Conservation (phyloP, 202 grass and related monocot genomes). For the Carex sylvatica region DNA sequence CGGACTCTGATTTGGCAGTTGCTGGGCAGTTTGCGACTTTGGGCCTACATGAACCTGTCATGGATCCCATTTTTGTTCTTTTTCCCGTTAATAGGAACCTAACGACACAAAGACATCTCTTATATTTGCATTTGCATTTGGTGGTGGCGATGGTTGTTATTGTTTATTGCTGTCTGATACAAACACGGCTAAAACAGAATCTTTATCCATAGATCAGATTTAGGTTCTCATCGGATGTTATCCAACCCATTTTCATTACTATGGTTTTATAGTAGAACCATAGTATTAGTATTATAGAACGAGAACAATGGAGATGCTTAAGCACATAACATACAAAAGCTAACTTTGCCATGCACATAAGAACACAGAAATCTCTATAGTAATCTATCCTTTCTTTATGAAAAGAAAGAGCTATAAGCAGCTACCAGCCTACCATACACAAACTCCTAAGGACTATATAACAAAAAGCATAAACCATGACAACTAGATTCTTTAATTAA, state of each 20-base stretch:
- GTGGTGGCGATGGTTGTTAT: too few relatives aligned
- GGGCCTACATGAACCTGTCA: background rate
- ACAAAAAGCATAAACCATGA: background rate
- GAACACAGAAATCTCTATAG: background rate
- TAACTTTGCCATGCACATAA: background rate
- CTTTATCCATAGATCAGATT: background rate
- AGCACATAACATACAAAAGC: background rate
- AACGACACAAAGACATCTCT: background rate
- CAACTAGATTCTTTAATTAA: slow-evolving; percentile 2
- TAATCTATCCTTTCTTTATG: background rate
- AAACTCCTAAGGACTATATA: background rate
- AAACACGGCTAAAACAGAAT: background rate
- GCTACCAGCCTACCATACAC: background rate
- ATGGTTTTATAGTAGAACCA: too few relatives aligned
- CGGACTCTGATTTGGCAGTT: background rate
- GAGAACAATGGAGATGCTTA: background rate
- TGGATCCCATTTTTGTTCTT: background rate
- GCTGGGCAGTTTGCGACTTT: background rate
- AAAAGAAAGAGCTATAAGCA: background rate
- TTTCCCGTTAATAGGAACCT: background rate
- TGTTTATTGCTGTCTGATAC: too few relatives aligned
- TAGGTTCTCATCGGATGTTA: background rate
- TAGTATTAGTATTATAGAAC: background rate
- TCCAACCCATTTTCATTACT: background rate
- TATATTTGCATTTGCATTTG: background rate